These are phyloP conservation scores for Penicillium crustosum DNA, from an alignment of 2,329 filamentous ascomycete species.

Conservation along the genomic window DNA sequence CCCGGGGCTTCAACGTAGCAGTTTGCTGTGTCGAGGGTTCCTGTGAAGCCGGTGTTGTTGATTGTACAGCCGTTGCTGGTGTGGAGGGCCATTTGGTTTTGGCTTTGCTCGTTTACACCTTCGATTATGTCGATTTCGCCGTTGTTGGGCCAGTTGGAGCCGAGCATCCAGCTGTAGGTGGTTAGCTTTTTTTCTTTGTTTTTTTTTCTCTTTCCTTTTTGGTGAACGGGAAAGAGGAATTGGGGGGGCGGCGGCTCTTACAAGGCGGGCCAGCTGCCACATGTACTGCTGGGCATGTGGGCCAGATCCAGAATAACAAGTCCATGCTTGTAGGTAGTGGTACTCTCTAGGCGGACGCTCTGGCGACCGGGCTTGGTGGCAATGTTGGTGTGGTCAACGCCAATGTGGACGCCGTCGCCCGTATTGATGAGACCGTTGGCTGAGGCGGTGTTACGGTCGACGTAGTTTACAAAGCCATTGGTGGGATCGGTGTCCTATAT, in stretches of 20 bases:
- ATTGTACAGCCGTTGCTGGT: conserved; percentile 62
- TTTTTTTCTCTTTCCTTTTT: no score
- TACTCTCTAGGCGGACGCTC: conserved; percentile 70
- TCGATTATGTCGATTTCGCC: conserved; percentile 83
- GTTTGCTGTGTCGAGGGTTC: conserved; percentile 52
- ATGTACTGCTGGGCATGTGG: conserved; percentile 70
- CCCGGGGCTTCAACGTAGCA: conserved; percentile 55
- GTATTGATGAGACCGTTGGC: conserved; percentile 59
- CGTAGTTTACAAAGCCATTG: conserved; percentile 71
- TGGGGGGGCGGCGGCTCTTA: conserved; percentile 37
- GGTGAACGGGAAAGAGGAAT: not conserved
- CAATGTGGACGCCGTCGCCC: conserved; percentile 61
- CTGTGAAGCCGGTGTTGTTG: conserved; percentile 49
- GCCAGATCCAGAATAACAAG: conserved; percentile 70
- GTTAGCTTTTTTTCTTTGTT: conserved; percentile 4
- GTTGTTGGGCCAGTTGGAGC: conserved; percentile 65
- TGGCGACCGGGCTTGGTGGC: conserved; percentile 61
- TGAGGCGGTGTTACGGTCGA: conserved; percentile 59
- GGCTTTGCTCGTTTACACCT: conserved; percentile 64
- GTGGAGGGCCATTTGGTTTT: conserved; percentile 67
- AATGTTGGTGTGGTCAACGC: conserved; percentile 63
- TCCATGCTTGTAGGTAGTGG: conserved; percentile 62
- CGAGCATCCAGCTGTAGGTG: conserved; percentile 52
- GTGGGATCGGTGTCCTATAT: conserved; percentile 64
- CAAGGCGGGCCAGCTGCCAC: conserved; percentile 71